Evolutionary conservation across 176 grass and related monocot genomes (phyloP).

Genomic region (Melocanna baccifera): DNA sequence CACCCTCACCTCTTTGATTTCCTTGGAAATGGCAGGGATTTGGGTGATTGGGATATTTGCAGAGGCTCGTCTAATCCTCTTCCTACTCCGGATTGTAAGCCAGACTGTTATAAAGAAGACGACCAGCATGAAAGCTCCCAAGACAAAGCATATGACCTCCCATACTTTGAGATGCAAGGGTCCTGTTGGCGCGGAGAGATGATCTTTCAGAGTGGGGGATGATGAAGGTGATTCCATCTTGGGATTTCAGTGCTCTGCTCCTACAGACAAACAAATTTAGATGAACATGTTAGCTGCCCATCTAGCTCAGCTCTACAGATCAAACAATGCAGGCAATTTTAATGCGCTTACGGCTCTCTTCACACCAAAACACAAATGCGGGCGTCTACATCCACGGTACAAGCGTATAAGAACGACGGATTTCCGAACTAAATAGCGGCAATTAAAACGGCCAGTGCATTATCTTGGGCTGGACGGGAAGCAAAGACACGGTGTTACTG

Average conservation of each 20-base stretch:
- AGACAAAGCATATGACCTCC: constrained; percentile 72
- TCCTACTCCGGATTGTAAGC: constrained; percentile 66
- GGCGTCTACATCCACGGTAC: constrained; percentile 19
- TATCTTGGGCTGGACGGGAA: constrained; percentile 43
- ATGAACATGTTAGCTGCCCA: constrained; percentile 17
- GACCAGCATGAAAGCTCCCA: constrained; percentile 69
- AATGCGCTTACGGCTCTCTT: background rate
- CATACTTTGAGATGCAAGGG: constrained; percentile 92
- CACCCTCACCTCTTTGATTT: constrained; percentile 88
- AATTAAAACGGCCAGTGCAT: constrained; percentile 35
- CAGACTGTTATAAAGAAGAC: constrained; percentile 70
- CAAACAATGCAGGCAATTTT: constrained; percentile 13
- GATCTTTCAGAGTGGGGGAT: constrained; percentile 65
- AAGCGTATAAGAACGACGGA: constrained; percentile 2
- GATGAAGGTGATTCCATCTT: constrained; percentile 35
- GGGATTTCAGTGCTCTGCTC: constrained; percentile 40
- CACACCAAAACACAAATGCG: constrained; percentile 24
- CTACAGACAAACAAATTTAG: constrained; percentile 39
- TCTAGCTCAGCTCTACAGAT: constrained; percentile 1
- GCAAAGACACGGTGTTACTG: constrained; percentile 19
- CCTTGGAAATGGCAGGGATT: constrained; percentile 79
- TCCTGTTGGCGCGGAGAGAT: constrained; percentile 66
- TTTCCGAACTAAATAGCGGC: background rate
- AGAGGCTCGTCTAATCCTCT: constrained; percentile 53
- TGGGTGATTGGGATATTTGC: constrained; percentile 62